Evolutionary conservation across 2,329 filamentous ascomycete genomes (phyloP).

Genomic region (Orbilia brochopaga): DNA sequence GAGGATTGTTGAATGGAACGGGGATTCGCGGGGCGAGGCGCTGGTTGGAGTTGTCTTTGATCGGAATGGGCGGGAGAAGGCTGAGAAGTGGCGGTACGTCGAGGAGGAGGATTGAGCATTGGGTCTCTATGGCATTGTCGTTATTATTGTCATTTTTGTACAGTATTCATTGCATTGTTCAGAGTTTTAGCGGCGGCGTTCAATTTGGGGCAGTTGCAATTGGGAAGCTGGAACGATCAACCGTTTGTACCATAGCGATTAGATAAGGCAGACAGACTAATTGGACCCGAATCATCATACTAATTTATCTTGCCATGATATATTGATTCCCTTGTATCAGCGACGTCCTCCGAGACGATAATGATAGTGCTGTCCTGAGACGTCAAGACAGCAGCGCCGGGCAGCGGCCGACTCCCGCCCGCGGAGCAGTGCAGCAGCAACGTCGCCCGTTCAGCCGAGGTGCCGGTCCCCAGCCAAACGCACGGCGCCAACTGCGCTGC

Average conservation of each 20-base stretch:
- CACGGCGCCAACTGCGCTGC: neutral
- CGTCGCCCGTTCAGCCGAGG: constrained; percentile 46
- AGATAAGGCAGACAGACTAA: constrained; percentile 8
- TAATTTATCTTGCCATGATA: neutral
- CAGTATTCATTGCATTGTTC: constrained; percentile 4
- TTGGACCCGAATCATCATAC: neutral
- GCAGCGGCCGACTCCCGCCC: constrained; percentile 39
- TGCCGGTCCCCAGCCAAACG: constrained; percentile 12
- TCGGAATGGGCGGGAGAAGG: constrained; percentile 29
- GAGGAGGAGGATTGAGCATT: constrained; percentile 25
- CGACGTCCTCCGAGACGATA: neutral
- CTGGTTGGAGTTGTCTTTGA: constrained; percentile 43
- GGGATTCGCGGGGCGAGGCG: constrained; percentile 35
- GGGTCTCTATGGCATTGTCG: constrained; percentile 1
- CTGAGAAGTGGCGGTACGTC: constrained; percentile 42
- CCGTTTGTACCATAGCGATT: constrained; percentile 1
- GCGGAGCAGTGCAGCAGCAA: constrained; percentile 14
- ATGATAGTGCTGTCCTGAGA: neutral
- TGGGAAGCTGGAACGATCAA: too few species aligned
- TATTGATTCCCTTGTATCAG: too few species aligned
- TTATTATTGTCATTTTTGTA: constrained; percentile 15
- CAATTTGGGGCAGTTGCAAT: too few species aligned
- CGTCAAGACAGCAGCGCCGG: constrained; percentile 28
- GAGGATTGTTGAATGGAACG: constrained; percentile 48
- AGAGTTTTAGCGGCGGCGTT: too few species aligned